These are phyloP conservation scores for Eucalyptus decipiens DNA, from an alignment of 345 rosid species.

Conservation along the genomic window DNA sequence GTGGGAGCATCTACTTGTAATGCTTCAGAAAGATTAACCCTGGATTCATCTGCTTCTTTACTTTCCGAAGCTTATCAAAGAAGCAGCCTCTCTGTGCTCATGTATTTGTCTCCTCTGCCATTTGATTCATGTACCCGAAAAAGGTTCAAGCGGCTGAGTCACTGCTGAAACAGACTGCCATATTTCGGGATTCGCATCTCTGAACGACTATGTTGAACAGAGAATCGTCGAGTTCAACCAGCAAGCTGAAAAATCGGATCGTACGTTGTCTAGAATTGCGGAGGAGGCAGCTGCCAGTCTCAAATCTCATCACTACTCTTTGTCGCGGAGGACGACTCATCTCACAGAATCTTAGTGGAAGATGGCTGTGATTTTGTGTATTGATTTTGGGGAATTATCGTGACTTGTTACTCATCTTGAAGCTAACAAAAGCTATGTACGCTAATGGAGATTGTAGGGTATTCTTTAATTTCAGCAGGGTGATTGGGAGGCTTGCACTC, in stretches of 20 bases:
- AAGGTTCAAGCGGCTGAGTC: constrained; percentile 96
- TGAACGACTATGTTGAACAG: constrained; percentile 75
- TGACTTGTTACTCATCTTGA: neutral
- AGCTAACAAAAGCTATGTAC: neutral
- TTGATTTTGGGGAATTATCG: neutral
- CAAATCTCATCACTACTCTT: constrained; percentile 73
- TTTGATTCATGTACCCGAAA: neutral
- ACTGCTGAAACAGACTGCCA: constrained; percentile 76
- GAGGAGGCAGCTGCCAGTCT: constrained; percentile 86
- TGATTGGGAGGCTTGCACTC: neutral
- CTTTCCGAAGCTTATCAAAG: neutral
- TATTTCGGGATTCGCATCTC: constrained; percentile 94
- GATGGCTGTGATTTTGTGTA: neutral
- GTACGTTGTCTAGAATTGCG: constrained; percentile 51
- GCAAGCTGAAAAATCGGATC: constrained; percentile 53
- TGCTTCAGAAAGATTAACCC: neutral
- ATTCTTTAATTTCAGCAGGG: neutral
- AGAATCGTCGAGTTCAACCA: constrained; percentile 56
- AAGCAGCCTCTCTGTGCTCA: neutral
- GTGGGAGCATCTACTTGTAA: neutral
- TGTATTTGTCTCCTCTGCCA: neutral
- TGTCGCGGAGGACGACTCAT: constrained; percentile 26
- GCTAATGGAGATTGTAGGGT: neutral
- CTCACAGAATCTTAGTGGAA: neutral
- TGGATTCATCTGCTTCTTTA: neutral